Conservation (phyloP, 441 rosid genomes). For the Daphne laureola region DNA sequence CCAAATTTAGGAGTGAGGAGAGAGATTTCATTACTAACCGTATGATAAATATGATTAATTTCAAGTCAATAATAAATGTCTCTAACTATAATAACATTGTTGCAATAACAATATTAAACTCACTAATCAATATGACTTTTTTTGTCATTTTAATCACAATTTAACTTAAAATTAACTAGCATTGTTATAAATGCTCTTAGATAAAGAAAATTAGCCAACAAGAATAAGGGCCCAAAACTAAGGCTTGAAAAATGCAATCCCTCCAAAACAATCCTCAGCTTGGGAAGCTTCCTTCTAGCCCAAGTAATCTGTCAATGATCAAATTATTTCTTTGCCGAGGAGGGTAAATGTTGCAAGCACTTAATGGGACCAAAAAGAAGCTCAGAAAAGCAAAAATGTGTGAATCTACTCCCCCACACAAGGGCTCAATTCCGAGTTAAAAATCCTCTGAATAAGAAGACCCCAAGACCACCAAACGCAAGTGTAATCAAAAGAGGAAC, state of each 20-base stretch:
- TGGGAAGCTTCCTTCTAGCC: constrained; percentile 18
- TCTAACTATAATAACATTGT: too few relatives aligned
- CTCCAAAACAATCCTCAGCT: constrained; percentile 11
- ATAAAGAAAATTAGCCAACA: not conserved
- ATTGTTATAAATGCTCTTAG: too few relatives aligned
- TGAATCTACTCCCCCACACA: not conserved
- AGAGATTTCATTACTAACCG: too few relatives aligned
- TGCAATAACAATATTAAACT: too few relatives aligned
- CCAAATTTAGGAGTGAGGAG: too few relatives aligned
- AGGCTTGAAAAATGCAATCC: constrained; percentile 6
- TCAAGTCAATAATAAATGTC: too few relatives aligned
- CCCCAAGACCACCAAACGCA: constrained; percentile 57
- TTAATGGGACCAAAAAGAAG: constrained; percentile 7
- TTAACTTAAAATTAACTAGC: constrained; percentile 2
- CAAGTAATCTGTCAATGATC: constrained; percentile 3
- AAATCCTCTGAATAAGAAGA: constrained; percentile 40
- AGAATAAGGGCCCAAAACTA: constrained; percentile 4
- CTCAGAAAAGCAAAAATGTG: constrained; percentile 1
- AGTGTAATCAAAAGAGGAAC: constrained; percentile 45
- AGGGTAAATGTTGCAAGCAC: constrained; percentile 14
- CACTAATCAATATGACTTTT: too few relatives aligned
- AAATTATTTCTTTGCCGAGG: constrained; percentile 15
- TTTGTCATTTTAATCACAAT: too few relatives aligned
- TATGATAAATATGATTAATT: too few relatives aligned
- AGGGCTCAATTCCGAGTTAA: constrained; percentile 28